Conservation (phyloP, 2,329 filamentous ascomycete species). For the Stromatinia cepivora region DNA sequence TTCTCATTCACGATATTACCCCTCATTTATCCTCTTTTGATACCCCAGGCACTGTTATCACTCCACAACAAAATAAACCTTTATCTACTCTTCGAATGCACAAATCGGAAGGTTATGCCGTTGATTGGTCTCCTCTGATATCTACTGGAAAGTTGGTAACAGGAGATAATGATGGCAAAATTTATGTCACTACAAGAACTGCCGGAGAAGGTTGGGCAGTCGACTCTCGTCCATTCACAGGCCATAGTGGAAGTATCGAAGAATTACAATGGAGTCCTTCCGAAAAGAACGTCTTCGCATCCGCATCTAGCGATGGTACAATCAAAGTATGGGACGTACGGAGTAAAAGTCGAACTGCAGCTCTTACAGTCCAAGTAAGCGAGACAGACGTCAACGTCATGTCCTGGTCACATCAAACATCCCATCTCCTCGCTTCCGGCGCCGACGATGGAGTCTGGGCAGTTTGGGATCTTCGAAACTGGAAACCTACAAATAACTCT, state of each 20-base stretch:
- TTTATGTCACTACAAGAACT: constrained; percentile 83
- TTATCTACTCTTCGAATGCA: constrained; percentile 85
- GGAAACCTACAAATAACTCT: constrained; percentile 67
- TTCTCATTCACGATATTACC: constrained; percentile 93
- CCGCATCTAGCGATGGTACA: constrained; percentile 89
- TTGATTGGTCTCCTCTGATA: constrained; percentile 91
- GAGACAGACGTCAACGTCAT: constrained; percentile 91
- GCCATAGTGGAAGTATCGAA: constrained; percentile 84
- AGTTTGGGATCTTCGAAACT: constrained; percentile 94
- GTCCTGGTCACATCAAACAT: constrained; percentile 87
- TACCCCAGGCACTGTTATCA: constrained; percentile 77
- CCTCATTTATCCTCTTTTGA: constrained; percentile 89
- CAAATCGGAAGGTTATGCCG: constrained; percentile 88
- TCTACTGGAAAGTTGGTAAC: constrained; percentile 84
- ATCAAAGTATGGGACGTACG: constrained; percentile 95
- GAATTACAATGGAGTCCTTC: constrained; percentile 96
- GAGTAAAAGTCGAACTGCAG: constrained; percentile 85
- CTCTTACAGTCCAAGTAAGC: constrained; percentile 82
- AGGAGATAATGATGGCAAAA: constrained; percentile 85
- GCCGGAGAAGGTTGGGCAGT: constrained; percentile 89
- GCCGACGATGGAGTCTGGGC: constrained; percentile 93
- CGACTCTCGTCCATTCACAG: constrained; percentile 78
- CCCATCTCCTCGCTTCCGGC: constrained; percentile 86
- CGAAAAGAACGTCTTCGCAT: constrained; percentile 91
- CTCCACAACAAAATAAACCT: constrained; percentile 83